Conservation (phyloP, 495 filamentous ascomycete genomes). For the Ramalina intermedia region DNA sequence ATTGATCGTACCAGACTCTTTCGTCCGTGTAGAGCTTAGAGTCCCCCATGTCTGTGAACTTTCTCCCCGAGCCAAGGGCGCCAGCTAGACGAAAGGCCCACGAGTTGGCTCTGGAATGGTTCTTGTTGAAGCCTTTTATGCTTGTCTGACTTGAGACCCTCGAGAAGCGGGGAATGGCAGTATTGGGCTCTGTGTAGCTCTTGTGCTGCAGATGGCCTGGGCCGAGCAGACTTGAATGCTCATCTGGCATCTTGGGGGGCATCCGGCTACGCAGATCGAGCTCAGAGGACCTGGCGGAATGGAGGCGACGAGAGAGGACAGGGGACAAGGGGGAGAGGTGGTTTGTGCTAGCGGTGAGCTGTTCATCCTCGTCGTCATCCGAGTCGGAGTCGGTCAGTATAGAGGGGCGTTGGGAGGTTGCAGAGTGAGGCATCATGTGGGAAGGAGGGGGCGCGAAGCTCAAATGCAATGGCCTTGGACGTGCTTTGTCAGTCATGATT, state of each 20-base stretch:
- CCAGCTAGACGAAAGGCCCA: slow-evolving; percentile 39
- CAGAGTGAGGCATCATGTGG: slow-evolving; percentile 14
- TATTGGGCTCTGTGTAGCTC: slow-evolving; percentile 17
- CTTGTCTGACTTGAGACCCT: slow-evolving; percentile 19
- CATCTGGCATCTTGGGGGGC: slow-evolving; percentile 14
- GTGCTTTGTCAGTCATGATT: slow-evolving; percentile 11
- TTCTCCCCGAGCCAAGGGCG: slow-evolving; percentile 28
- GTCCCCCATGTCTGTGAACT: slow-evolving; percentile 32
- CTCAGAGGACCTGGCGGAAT: slow-evolving; percentile 14
- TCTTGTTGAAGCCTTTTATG: slow-evolving; percentile 33
- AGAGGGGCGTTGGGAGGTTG: slow-evolving; percentile 3
- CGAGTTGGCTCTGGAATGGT: slow-evolving; percentile 55
- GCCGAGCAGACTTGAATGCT: slow-evolving; percentile 16
- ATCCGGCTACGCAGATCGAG: slow-evolving; percentile 16
- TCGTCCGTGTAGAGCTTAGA: slow-evolving; percentile 56
- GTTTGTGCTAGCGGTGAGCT: slow-evolving; percentile 2
- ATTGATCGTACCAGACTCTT: slow-evolving; percentile 96
- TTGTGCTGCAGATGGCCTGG: slow-evolving; percentile 7
- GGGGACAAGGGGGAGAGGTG: slow-evolving; percentile 9
- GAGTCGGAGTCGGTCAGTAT: slow-evolving; percentile 3
- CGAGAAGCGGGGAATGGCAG: slow-evolving; percentile 8
- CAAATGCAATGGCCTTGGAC: slow-evolving; percentile 9
- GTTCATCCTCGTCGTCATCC: slow-evolving; percentile 10
- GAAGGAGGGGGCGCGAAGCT: slow-evolving; percentile 7
- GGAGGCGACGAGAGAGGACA: slow-evolving; percentile 9